Evolutionary conservation across 371 early-diverging fungal species (phyloP).

Genomic region (Mucor piriformis): DNA sequence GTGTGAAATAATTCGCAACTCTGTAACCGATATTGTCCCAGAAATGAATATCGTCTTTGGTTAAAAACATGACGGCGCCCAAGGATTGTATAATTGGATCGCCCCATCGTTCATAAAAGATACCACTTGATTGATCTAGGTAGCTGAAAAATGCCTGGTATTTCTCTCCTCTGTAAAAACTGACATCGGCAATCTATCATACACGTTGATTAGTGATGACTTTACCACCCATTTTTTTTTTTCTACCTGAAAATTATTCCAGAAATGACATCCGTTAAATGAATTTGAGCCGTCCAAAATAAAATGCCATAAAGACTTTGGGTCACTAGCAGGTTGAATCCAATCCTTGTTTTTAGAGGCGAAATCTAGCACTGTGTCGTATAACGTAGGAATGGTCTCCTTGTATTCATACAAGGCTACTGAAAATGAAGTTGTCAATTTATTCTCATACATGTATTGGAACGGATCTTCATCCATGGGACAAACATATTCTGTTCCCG

Average conservation of each 20-base stretch:
- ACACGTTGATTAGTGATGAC: too few relatives aligned
- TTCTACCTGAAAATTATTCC: slow-evolving; percentile 67
- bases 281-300: slow-evolving; percentile 52
- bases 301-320: slow-evolving; percentile 40
- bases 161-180: slow-evolving; percentile 47
- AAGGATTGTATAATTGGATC: slow-evolving; percentile 50
- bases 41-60: slow-evolving; percentile 46
- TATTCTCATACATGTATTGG: slow-evolving; percentile 38
- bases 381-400: slow-evolving; percentile 83
- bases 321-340: slow-evolving; percentile 18
- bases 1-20: slow-evolving; percentile 41
- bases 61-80: slow-evolving; percentile 39
- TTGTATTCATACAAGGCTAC: slow-evolving; percentile 83
- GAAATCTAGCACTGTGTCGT: slow-evolving; percentile 65
- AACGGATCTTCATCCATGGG: slow-evolving; percentile 46
- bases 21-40: slow-evolving; percentile 50
- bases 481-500: slow-evolving; percentile 51
- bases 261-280: slow-evolving; percentile 83
- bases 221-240: too few relatives aligned
- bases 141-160: slow-evolving; percentile 81
- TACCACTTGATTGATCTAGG: slow-evolving; percentile 81
- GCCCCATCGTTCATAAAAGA: slow-evolving; percentile 90
- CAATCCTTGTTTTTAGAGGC: slow-evolving; percentile 43
- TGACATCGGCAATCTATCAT: slow-evolving; percentile 44
- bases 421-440: slow-evolving; percentile 58